Percentiles rank a stretch among this genome's conserved stretches.
These are phyloP conservation scores for Pseudogymnoascus sp. DNA, from an alignment of 2,329 filamentous ascomycete species.

Conservation along the genomic window DNA sequence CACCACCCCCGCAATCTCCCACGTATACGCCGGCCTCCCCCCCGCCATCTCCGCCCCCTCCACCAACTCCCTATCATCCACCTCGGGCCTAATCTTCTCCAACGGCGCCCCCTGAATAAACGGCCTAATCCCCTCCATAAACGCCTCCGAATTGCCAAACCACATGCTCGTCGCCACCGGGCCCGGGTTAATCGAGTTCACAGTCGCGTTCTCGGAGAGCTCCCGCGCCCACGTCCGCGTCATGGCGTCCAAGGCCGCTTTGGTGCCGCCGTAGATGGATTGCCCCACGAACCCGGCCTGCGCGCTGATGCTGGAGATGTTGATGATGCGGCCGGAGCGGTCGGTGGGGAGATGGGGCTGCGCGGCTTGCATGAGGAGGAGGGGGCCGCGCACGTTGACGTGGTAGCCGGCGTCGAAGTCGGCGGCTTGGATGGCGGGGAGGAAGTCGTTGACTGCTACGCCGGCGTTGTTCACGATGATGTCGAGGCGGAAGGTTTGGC, in stretches of 20 bases:
- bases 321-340: constrained; percentile 57
- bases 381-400: constrained; percentile 73
- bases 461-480: constrained; percentile 87
- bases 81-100: constrained; percentile 46
- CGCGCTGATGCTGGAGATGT: constrained; percentile 50
- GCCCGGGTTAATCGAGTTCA: constrained; percentile 59
- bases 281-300: constrained; percentile 50
- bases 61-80: constrained; percentile 56
- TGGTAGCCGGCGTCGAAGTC: constrained; percentile 67
- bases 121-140: constrained; percentile 50
- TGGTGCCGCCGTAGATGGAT: constrained; percentile 56
- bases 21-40: constrained; percentile 54
- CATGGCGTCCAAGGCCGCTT: constrained; percentile 60
- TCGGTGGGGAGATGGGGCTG: constrained; percentile 61
- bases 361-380: constrained; percentile 68
- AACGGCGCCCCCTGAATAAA: constrained; percentile 58
- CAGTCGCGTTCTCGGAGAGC: constrained; percentile 51
- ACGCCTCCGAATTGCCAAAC: constrained; percentile 44
- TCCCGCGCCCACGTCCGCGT: constrained; percentile 60
- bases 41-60: constrained; percentile 46
- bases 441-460: constrained; percentile 53
- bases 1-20: constrained; percentile 67
- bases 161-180: constrained; percentile 63
- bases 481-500: constrained; percentile 61
- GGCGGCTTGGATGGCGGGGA: constrained; percentile 52